Base-by-base conservation (phyloP, 2,329 filamentous ascomycete species). In the Neopestalotiopsis sp. region DNA sequence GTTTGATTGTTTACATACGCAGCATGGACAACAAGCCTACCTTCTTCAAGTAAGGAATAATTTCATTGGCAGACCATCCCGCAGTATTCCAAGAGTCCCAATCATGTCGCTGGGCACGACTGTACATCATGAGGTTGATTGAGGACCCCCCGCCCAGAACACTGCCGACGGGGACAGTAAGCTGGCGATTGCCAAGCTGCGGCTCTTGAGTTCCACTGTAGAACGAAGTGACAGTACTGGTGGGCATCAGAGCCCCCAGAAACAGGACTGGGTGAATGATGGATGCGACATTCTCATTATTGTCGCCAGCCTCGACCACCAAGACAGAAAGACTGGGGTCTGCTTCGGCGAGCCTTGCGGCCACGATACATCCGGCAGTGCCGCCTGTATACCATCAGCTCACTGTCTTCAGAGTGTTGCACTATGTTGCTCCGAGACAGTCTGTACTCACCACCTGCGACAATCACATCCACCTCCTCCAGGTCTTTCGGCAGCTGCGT, bases 261-360 rank as follows among this genome's bases (percentile, higher is more conserved):
- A 81, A 89, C 14, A 87, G 77, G 0, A 82, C 84, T 1, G 87
- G 87, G 63, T 86, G 81, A 5, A 83, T 78, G 17, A 89, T 78
- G 9, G 80, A 81, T 0, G 83, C 83, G 65, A 84, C 79, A 71
- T 85, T 78, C 68, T 84, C 82, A 72, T 85, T 89, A 74, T 88
- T 85, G n/a, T 79, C 80, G 0, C 88, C 88, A 38, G 81, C 79
- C 73, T 90, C 88, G 60, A 89, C 83, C 6, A 89, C 78, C 12
- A 89, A 77, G 57, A 88, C 83, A 14, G 82, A 83, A 1, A 88
- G 77, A 24, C 10, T 13, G 4, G 64, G 24, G 67, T 86, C 82
- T 0, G 85, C 84, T 68, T 84, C 82, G 12, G 85, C 82, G 6
- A 88, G 81, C 61, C 86, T 80, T 2, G 80, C 82, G n/a, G 86